Conservation (phyloP, 129 eudicot species). For the Tagetes patula region DNA sequence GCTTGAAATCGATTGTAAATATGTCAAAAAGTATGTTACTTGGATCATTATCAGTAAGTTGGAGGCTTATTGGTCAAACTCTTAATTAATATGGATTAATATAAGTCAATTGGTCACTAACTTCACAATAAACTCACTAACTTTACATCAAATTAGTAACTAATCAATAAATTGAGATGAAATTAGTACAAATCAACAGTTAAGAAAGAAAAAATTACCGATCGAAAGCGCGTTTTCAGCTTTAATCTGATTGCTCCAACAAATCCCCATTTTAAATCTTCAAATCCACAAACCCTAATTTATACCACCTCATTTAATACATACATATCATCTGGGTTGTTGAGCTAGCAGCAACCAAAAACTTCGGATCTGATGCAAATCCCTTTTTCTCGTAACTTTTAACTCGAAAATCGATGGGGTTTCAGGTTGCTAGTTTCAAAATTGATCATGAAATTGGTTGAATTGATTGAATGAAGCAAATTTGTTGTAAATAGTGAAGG, state of each 20-base stretch:
- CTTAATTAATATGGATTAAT: too few species aligned
- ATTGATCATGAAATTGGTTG: neutral
- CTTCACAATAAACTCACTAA: neutral
- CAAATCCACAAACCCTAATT: constrained; percentile 22
- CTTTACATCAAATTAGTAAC: neutral
- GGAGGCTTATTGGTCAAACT: too few species aligned
- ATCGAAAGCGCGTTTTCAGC: constrained; percentile 49
- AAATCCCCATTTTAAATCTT: constrained; percentile 62
- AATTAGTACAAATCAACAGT: constrained; percentile 13
- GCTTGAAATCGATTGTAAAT: too few species aligned
- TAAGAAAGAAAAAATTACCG: constrained; percentile 27
- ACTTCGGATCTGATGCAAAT: constrained; percentile 37
- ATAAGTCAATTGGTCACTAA: too few species aligned
- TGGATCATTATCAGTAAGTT: too few species aligned
- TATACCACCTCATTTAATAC: constrained; percentile 2
- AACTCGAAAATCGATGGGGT: constrained; percentile 28
- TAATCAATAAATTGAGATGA: too few species aligned
- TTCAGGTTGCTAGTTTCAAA: constrained; percentile 26
- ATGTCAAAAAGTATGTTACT: too few species aligned
- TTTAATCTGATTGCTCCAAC: constrained; percentile 71
- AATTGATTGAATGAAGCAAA: constrained; percentile 4
- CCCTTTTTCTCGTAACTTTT: constrained; percentile 11
- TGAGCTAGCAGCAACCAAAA: constrained; percentile 27
- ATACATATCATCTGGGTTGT: constrained; percentile 15
- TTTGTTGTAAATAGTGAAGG: neutral